These are phyloP conservation scores for Uncinocarpus reesii DNA, from an alignment of 2,329 filamentous ascomycete species.

Conservation along the genomic window DNA sequence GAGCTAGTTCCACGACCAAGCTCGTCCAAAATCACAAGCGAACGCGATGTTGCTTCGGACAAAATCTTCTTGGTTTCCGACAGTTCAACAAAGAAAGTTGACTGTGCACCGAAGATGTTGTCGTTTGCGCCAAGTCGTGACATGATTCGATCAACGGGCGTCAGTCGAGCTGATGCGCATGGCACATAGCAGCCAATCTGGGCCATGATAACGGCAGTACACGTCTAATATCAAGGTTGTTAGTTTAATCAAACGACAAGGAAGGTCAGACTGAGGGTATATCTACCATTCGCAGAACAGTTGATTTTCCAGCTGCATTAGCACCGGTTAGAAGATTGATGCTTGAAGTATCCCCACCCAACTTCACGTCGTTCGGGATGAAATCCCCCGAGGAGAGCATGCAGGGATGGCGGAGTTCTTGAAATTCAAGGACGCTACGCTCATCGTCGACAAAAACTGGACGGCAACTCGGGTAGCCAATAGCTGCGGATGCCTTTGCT, in stretches of 20 bases:
- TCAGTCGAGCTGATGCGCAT: slow-evolving; percentile 68
- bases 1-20: slow-evolving; percentile 88
- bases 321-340: slow-evolving; percentile 90
- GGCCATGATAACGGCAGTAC: slow-evolving; percentile 91
- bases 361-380: slow-evolving; percentile 84
- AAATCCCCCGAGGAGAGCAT: slow-evolving; percentile 86
- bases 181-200: slow-evolving; percentile 92
- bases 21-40: slow-evolving; percentile 92
- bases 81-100: slow-evolving; percentile 95
- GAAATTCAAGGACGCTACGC: slow-evolving; percentile 79
- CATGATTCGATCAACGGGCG: slow-evolving; percentile 95
- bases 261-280: not conserved
- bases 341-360: slow-evolving; percentile 71
- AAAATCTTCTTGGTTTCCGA: slow-evolving; percentile 98
- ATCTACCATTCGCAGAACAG: slow-evolving; percentile 80
- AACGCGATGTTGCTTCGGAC: slow-evolving; percentile 83
- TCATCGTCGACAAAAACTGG: slow-evolving; percentile 79
- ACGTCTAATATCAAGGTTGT: slow-evolving; percentile 50
- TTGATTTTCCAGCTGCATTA: slow-evolving; percentile 96
- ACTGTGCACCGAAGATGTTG: slow-evolving; percentile 97
- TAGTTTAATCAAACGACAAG: not conserved
- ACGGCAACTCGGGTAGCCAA: slow-evolving; percentile 80
- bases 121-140: slow-evolving; percentile 93
- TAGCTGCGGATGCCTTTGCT: slow-evolving; percentile 71
- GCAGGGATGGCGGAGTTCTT: slow-evolving; percentile 87